These are phyloP conservation scores for Globisporangium splendens DNA, from an alignment of 352 stramenopile species.

Conservation along the genomic window DNA sequence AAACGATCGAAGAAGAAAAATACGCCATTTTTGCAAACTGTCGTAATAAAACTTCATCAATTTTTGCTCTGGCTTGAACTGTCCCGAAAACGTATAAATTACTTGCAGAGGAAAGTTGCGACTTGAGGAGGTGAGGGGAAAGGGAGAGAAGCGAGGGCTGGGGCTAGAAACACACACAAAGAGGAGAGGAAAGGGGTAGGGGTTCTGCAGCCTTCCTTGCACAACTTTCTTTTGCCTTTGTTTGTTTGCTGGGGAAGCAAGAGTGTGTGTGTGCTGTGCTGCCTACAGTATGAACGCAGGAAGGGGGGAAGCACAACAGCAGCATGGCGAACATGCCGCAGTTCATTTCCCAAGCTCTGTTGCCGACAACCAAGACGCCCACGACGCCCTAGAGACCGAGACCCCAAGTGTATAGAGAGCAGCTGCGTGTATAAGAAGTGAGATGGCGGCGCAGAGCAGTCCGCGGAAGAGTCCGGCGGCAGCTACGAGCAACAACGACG, in stretches of 20 bases:
- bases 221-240: not conserved
- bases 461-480: constrained; percentile 12
- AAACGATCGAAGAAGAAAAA: not conserved
- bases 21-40: not conserved
- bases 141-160: not conserved
- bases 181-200: not conserved
- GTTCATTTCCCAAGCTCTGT: not conserved
- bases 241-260: not conserved
- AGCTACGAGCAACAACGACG: not conserved
- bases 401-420: not conserved
- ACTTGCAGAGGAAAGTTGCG: not conserved
- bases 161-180: not conserved
- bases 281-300: too few species aligned
- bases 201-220: not conserved
- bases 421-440: not conserved
- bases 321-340: not conserved
- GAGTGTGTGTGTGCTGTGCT: not conserved
- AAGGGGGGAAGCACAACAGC: too few species aligned
- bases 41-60: not conserved
- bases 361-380: not conserved
- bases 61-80: not conserved
- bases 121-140: not conserved
- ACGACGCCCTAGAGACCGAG: not conserved
- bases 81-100: not conserved
- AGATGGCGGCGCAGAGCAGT: constrained; percentile 30